These are phyloP conservation scores for Cyclocybe aegerita DNA, from an alignment of 768 basidiomycete species.

Conservation along the genomic window DNA sequence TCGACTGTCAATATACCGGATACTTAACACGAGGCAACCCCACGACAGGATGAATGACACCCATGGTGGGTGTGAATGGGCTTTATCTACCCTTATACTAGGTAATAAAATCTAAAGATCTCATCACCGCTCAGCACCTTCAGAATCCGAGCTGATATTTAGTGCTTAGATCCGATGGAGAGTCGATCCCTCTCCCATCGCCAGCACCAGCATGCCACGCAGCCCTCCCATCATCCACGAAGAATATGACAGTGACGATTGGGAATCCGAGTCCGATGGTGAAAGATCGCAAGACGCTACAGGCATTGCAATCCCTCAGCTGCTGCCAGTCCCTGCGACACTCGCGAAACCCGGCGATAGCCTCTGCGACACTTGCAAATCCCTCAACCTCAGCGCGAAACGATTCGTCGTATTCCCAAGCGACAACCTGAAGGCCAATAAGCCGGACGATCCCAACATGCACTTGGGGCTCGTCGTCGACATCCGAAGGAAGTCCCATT, in stretches of 20 bases:
- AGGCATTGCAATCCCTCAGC: background rate
- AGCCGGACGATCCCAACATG: background rate
- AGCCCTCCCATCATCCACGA: no score
- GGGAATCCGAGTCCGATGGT: background rate
- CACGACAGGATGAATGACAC: no score
- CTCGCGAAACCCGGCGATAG: background rate
- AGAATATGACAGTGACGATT: background rate
- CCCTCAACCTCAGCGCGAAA: constrained; percentile 1
- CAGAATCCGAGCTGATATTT: no score
- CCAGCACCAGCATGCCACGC: no score
- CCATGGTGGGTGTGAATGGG: no score
- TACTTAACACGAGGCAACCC: no score
- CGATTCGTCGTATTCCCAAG: background rate
- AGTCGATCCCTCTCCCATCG: no score
- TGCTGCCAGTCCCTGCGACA: constrained; percentile 5
- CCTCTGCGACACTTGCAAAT: constrained; percentile 5
- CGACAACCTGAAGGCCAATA: background rate
- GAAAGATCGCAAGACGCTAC: background rate
- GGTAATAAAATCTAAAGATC: no score
- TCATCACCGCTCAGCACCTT: no score
- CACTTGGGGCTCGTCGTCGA: constrained; percentile 1
- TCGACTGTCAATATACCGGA: no score
- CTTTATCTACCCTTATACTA: no score
- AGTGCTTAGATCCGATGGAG: no score
- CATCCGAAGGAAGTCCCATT: constrained; percentile 1